phyloP scores from a whole-genome alignment of 257 asterid genomes.

The Plantago elongata region DNA sequence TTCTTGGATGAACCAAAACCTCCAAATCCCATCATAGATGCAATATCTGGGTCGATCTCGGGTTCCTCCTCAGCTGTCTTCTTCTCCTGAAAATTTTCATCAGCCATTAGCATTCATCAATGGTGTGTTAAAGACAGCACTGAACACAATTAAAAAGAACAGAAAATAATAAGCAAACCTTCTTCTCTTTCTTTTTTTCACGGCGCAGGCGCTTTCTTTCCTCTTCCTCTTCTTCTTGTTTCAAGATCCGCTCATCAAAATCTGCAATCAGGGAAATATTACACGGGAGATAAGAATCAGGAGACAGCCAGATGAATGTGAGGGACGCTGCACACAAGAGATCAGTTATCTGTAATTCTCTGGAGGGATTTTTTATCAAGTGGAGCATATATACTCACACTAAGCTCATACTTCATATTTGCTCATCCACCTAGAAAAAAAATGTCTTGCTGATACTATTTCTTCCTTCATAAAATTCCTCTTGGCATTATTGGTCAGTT shows the following conservation, averaged over 20 bases:
- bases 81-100: conserved; percentile 52
- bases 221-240: conserved; percentile 96
- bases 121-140: not conserved
- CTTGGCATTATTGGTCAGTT: no score
- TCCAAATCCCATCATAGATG: conserved; percentile 98
- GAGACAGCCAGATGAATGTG: no score
- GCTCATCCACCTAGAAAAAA: no score
- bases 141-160: not conserved
- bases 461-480: no score
- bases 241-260: conserved; percentile 81
- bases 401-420: no score
- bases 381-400: no score
- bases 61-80: conserved; percentile 86
- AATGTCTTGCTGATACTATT: no score
- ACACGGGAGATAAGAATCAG: not conserved
- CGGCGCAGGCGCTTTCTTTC: conserved; percentile 87
- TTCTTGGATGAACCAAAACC: conserved; percentile 84
- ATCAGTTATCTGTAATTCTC: no score
- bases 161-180: conserved; percentile 36
- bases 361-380: no score
- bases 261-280: conserved; percentile 33
- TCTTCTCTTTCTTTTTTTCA: conserved; percentile 97
- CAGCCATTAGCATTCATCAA: conserved; percentile 4
- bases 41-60: conserved; percentile 84
- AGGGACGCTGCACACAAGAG: no score